phyloP scores from a whole-genome alignment of 768 basidiomycete genomes.

The Russula lepida region DNA sequence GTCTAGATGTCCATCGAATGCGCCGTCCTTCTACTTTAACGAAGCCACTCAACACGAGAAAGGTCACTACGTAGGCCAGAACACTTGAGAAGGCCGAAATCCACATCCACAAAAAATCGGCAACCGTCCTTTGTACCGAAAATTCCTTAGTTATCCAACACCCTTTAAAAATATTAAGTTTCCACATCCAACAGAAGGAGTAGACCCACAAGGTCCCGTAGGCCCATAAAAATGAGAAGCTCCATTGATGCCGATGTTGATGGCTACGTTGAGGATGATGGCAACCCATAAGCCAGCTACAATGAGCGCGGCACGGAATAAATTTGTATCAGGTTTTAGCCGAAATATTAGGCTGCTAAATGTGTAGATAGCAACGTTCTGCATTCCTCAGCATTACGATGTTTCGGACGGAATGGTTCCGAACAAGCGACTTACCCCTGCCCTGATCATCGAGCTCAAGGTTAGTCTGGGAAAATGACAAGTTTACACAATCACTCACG shows the following conservation, averaged over 20 bases:
- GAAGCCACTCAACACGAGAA: constrained; percentile 34
- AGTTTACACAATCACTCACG: constrained; percentile 10
- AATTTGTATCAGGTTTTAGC: constrained; percentile 25
- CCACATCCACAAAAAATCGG: constrained; percentile 51
- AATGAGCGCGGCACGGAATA: constrained; percentile 29
- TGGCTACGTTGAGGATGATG: constrained; percentile 33
- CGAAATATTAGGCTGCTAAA: constrained; percentile 33
- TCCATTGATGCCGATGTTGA: constrained; percentile 31
- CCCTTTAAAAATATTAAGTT: constrained; percentile 29
- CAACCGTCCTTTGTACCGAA: constrained; percentile 33
- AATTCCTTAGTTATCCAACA: constrained; percentile 41
- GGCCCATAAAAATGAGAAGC: constrained; percentile 33
- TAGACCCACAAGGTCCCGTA: constrained; percentile 34
- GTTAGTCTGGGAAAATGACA: neutral
- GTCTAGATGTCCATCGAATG: constrained; percentile 22
- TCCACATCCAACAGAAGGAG: neutral
- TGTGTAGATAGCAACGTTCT: constrained; percentile 36
- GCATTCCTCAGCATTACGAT: neutral
- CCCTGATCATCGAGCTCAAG: neutral
- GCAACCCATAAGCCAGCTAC: constrained; percentile 33
- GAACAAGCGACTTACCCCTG: constrained; percentile 5
- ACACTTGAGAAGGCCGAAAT: constrained; percentile 35
- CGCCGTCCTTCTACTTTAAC: constrained; percentile 29
- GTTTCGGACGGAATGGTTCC: neutral
- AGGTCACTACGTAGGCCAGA: constrained; percentile 38